Percentiles rank a stretch among this genome's conserved stretches.
These are phyloP conservation scores for Rhizopogon vulgaris DNA, from an alignment of 768 basidiomycete species.

Conservation along the genomic window DNA sequence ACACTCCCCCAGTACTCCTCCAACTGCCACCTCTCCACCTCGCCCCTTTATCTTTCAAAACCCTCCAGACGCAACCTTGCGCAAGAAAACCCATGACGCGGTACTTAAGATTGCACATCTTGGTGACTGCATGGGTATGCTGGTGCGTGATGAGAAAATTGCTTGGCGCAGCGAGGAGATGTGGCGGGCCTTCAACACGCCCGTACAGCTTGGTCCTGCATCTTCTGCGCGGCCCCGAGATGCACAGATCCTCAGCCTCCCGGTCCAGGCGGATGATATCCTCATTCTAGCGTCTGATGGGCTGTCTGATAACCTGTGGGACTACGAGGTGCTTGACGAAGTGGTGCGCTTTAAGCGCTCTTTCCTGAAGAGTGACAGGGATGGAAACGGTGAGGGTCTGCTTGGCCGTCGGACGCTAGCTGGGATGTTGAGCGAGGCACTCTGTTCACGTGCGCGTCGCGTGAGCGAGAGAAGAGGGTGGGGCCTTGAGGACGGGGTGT, in stretches of 20 bases:
- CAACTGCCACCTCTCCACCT: constrained; percentile 10
- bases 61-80: constrained; percentile 11
- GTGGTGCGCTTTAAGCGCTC: constrained; percentile 51
- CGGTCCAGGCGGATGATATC: constrained; percentile 66
- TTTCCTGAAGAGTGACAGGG: constrained; percentile 21
- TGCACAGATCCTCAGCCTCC: constrained; percentile 64
- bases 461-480: constrained; percentile 49
- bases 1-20: constrained; percentile 23
- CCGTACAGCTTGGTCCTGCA: constrained; percentile 56
- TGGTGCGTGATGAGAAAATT: constrained; percentile 73
- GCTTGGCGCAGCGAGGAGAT: constrained; percentile 88
- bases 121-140: constrained; percentile 84
- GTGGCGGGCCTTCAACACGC: constrained; percentile 83
- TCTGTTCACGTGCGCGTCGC: constrained; percentile 70
- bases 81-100: constrained; percentile 40
- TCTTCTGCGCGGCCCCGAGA: constrained; percentile 58
- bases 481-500: constrained; percentile 17
- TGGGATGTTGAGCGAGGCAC: constrained; percentile 69
- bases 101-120: constrained; percentile 79
- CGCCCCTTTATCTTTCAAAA: constrained; percentile 14
- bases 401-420: constrained; percentile 53
- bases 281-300: constrained; percentile 81
- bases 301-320: constrained; percentile 83
- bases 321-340: constrained; percentile 82
- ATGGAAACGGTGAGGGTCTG: constrained; percentile 14